Evolutionary conservation across 176 grass and related monocot genomes (phyloP), one percentile per base, ranked within the genome.

Genomic region (Cenchrus fungigraminus): DNA sequence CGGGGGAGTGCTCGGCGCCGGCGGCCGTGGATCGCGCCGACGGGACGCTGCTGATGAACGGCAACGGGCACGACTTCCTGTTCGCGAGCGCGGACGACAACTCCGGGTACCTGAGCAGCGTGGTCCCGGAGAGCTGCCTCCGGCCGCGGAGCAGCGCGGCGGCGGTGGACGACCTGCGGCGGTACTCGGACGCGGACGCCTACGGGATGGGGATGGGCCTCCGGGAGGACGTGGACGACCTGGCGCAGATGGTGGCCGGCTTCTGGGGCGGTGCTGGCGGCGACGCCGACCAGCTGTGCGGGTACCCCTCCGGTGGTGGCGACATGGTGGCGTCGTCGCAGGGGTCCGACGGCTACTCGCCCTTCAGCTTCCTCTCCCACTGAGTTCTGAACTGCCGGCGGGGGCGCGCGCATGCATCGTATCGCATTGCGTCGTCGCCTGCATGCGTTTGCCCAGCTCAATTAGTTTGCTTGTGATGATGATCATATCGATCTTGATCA

Each of bases 41-140:
- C 77, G 73, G 73, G 15, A 4, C 52, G 65, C 45, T 84, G 57
- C 74, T 76, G 58, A 51, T 82, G 81, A 90, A 69, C 45, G 57
- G 50, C 22, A 51, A 78, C 44, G 80, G 87, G 11, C 90, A 90
- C 76, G 83, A 90, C 49, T 78, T 86, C 63, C 14, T 95, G 34
- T 92, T 93, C 85, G 52, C 91, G 37, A 82, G 88, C 69, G 91
- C 85, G 12, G 96, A 95, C 82, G 80, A 87, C 57, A 95, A 88
- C 87, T 98, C 96, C 51, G 96, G 96, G 29, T 98, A 94, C 86
- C 84, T 98, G 83, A 98, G 96, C 91, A 98, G 96, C 85, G 86
- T 98, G 58, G 91, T 98, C 67, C 96, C 91, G 19, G 96, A 95
- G 88, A 95, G 90, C 86, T 95, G 86, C 82, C 90, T 98, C 72